Percentiles rank a stretch among this genome's conserved stretches.
phyloP scores from a whole-genome alignment of 1,284 basidiomycete species.

The Ganoderma leucocontextum region DNA sequence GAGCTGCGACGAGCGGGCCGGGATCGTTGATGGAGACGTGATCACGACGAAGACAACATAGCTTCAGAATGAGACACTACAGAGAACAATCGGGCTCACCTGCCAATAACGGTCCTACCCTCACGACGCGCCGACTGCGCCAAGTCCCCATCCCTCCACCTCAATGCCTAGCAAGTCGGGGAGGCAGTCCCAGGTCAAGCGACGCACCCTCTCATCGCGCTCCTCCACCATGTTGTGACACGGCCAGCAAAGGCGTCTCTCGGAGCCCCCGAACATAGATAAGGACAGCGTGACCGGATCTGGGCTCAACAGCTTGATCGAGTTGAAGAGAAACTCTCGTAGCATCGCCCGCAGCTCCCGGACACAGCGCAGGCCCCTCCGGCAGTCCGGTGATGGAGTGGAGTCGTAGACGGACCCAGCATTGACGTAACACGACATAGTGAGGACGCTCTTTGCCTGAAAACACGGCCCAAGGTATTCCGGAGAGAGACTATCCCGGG shows the following conservation, averaged over 20 bases:
- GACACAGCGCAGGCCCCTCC: background rate
- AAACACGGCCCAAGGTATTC: slow-evolving; percentile 17
- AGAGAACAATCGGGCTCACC: too few relatives aligned
- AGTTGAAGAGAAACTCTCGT: background rate
- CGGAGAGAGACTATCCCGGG: slow-evolving; percentile 8
- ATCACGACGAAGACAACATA: too few relatives aligned
- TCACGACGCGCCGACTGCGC: too few relatives aligned
- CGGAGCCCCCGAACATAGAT: background rate
- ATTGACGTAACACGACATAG: slow-evolving; percentile 27
- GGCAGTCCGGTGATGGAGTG: too few relatives aligned
- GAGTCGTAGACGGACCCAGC: too few relatives aligned
- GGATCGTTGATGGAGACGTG: too few relatives aligned
- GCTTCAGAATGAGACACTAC: too few relatives aligned
- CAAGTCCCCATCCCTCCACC: background rate
- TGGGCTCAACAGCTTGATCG: too few relatives aligned
- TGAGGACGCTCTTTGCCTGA: slow-evolving; percentile 20
- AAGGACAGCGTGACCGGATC: background rate
- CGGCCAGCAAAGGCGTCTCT: background rate
- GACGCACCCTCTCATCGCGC: background rate
- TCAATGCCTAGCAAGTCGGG: background rate
- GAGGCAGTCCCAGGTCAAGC: background rate
- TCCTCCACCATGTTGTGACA: background rate
- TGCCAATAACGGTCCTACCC: too few relatives aligned
- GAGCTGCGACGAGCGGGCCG: too few relatives aligned
- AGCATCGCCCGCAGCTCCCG: slow-evolving; percentile 1